Percentiles rank a stretch among this genome's conserved stretches.
phyloP scores from a whole-genome alignment of 345 rosid species.

The Citrus hindsii region DNA sequence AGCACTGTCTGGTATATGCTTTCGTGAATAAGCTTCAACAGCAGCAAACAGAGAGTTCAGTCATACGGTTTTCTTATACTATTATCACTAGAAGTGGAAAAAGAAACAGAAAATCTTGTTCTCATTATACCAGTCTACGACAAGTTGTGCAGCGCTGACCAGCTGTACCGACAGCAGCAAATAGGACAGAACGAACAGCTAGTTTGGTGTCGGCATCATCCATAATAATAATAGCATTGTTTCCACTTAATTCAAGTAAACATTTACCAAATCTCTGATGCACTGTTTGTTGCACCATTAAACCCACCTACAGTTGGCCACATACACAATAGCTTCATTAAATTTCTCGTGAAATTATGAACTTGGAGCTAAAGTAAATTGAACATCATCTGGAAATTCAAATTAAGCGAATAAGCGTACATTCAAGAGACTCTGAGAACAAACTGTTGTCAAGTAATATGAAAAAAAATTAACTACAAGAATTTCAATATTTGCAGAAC shows the following conservation, averaged over 20 bases:
- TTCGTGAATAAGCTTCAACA: constrained; percentile 80
- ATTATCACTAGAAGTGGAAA: background rate
- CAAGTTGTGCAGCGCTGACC: constrained; percentile 99
- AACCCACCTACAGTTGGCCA: constrained; percentile 63
- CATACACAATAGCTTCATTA: constrained; percentile 1
- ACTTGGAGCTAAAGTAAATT: background rate
- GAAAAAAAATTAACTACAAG: background rate
- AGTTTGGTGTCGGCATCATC: constrained; percentile 83
- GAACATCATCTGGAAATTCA: background rate
- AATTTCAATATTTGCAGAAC: background rate
- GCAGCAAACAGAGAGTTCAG: constrained; percentile 17
- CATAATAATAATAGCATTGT: constrained; percentile 93
- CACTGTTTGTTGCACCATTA: constrained; percentile 74
- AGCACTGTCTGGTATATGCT: constrained; percentile 65
- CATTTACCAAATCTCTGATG: constrained; percentile 84
- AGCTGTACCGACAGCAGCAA: constrained; percentile 99
- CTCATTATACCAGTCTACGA: constrained; percentile 82
- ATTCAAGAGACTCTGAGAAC: background rate
- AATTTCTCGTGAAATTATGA: background rate
- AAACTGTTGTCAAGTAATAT: background rate
- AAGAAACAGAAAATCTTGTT: constrained; percentile 11
- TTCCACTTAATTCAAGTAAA: constrained; percentile 91
- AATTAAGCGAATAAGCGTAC: background rate
- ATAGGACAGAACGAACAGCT: constrained; percentile 83
- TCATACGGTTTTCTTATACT: background rate